Percentiles rank a stretch among this genome's conserved stretches.
Evolutionary conservation across 768 basidiomycete species (phyloP).

Genomic region (Tricholoma furcatifolium): DNA sequence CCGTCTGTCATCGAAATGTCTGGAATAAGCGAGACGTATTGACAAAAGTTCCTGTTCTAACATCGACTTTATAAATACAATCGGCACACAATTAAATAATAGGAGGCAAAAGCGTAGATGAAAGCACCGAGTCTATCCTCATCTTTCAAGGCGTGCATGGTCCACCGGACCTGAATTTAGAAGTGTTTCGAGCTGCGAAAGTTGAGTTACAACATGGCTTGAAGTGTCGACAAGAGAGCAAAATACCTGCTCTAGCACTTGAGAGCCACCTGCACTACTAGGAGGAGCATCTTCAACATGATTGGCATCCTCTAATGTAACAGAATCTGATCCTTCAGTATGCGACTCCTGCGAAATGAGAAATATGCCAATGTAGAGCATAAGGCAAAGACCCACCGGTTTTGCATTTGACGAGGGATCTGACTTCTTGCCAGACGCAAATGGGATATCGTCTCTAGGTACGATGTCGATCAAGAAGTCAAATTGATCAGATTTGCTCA

Average conservation of each 20-base stretch:
- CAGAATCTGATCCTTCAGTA: constrained; percentile 8
- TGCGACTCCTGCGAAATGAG: not conserved
- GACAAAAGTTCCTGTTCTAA: too few species aligned
- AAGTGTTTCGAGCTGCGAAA: constrained; percentile 19
- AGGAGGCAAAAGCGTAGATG: too few species aligned
- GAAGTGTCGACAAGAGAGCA: not conserved
- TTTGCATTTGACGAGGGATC: constrained; percentile 10
- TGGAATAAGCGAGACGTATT: too few species aligned
- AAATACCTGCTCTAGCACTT: constrained; percentile 21
- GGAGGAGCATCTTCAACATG: not conserved
- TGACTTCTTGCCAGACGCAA: constrained; percentile 27
- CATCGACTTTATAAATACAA: too few species aligned
- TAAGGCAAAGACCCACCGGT: constrained; percentile 12
- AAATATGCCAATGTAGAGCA: not conserved
- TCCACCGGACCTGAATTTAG: constrained; percentile 19
- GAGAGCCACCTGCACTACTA: constrained; percentile 7
- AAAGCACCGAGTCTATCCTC: not conserved
- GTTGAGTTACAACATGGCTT: not conserved
- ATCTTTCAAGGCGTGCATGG: constrained; percentile 14
- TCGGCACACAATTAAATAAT: too few species aligned
- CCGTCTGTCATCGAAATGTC: too few species aligned
- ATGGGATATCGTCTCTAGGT: constrained; percentile 72
- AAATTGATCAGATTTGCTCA: constrained; percentile 92
- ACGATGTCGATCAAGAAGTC: constrained; percentile 98
- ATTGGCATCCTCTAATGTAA: constrained; percentile 9